Evolutionary conservation across 208 protist species (phyloP).

Genomic region (Acanthamoeba healyi): DNA sequence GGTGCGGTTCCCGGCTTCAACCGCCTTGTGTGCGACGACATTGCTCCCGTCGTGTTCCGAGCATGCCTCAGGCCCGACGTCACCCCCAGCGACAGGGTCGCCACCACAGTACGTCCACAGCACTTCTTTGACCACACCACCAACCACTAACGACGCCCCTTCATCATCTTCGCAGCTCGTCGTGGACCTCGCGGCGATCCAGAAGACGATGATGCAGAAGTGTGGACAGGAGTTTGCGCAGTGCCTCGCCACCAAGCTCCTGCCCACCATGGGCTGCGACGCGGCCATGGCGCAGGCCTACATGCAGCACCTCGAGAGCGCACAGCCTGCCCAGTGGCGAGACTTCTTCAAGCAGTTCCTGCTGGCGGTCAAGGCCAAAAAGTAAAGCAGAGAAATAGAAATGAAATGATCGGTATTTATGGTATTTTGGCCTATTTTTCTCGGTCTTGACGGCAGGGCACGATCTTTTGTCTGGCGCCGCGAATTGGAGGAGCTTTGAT

Average conservation of each 20-base stretch:
- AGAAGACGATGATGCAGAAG: conserved; percentile 62
- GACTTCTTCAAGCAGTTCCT: conserved; percentile 65
- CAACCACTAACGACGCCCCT: neutral
- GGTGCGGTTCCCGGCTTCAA: conserved; percentile 61
- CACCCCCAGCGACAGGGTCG: neutral
- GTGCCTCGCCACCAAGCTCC: conserved; percentile 23
- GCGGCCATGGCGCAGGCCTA: conserved; percentile 7
- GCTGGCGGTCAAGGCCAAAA: neutral
- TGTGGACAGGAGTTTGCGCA: conserved; percentile 58
- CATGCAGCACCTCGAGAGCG: conserved; percentile 36
- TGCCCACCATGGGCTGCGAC: conserved; percentile 43
- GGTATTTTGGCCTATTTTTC: neutral
- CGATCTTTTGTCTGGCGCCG: neutral
- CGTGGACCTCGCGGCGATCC: conserved; percentile 9
- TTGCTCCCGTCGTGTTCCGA: conserved; percentile 17
- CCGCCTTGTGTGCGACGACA: conserved; percentile 30
- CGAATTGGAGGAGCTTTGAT: neutral
- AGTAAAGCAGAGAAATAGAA: neutral
- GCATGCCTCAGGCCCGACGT: conserved; percentile 45
- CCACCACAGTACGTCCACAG: neutral
- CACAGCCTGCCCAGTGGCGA: conserved; percentile 41
- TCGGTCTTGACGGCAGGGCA: neutral
- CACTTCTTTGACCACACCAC: neutral
- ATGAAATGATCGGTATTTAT: neutral
- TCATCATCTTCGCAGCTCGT: neutral